These are phyloP conservation scores for Scytalidium sp. DNA, from an alignment of 2,329 filamentous ascomycete genomes.

Conservation along the genomic window DNA sequence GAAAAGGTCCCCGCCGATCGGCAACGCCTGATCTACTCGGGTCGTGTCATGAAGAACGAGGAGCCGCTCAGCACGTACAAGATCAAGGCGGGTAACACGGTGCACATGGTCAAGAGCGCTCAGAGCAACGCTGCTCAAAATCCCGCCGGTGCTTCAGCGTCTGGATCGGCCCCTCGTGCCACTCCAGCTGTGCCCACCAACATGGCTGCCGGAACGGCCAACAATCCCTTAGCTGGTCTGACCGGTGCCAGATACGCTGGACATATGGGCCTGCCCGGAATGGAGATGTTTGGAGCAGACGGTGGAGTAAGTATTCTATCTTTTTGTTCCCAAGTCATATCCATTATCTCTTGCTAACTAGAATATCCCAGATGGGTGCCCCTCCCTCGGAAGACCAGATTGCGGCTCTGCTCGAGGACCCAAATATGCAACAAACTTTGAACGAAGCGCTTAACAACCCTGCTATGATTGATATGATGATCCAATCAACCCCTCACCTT, in stretches of 20 bases:
- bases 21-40: conserved; percentile 96
- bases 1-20: conserved; percentile 85
- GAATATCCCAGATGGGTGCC: conserved; percentile 74
- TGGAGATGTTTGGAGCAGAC: conserved; percentile 88
- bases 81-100: conserved; percentile 92
- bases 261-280: conserved; percentile 81
- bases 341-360: conserved; percentile 18
- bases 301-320: conserved; percentile 71
- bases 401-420: conserved; percentile 82
- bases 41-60: conserved; percentile 91
- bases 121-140: conserved; percentile 61
- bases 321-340: not conserved
- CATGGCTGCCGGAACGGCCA: conserved; percentile 78
- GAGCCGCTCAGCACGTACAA: conserved; percentile 85
- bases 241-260: conserved; percentile 94
- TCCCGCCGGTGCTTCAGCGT: conserved; percentile 41
- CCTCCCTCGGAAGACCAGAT: conserved; percentile 79
- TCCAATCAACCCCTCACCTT: conserved; percentile 83
- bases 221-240: conserved; percentile 85
- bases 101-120: conserved; percentile 95
- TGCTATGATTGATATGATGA: conserved; percentile 91
- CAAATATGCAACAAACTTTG: conserved; percentile 81
- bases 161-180: conserved; percentile 40
- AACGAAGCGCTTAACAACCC: conserved; percentile 96
- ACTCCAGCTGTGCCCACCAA: conserved; percentile 67